A percentile compares a stretch with the other conserved stretches of the same genome.
These are phyloP conservation scores for Leishmania aethiopica DNA, from an alignment of 208 protist species.

Conservation along the genomic window DNA sequence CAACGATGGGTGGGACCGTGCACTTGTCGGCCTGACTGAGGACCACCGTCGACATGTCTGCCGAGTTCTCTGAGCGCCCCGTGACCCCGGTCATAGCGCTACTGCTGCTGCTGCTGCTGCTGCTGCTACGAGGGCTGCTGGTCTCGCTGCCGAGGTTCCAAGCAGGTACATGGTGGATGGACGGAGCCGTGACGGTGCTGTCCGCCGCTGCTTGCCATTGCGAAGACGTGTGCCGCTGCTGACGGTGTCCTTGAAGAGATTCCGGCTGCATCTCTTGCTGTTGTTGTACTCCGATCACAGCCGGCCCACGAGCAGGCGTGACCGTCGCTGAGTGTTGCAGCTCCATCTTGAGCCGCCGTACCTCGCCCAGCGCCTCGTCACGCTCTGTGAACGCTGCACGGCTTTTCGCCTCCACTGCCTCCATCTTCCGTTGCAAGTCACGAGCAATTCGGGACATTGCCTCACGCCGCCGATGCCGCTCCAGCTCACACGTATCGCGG, in stretches of 20 bases:
- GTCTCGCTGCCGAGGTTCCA: not conserved
- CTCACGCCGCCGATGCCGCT: slow-evolving; percentile 54
- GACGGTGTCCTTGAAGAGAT: not conserved
- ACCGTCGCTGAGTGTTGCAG: slow-evolving; percentile 32
- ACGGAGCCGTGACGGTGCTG: not conserved
- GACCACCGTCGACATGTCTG: not conserved
- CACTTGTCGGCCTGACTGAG: not conserved
- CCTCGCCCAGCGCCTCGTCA: slow-evolving; percentile 55
- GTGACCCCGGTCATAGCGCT: not conserved
- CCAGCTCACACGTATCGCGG: slow-evolving; percentile 52
- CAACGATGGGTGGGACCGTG: not conserved
- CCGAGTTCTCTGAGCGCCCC: not conserved
- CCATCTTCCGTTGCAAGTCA: slow-evolving; percentile 76
- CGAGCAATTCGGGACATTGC: slow-evolving; percentile 71
- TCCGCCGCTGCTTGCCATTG: not conserved
- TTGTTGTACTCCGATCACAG: not conserved
- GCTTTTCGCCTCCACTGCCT: slow-evolving; percentile 67
- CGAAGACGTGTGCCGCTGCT: slow-evolving; percentile 7
- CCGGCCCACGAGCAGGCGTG: not conserved
- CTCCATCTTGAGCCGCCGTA: slow-evolving; percentile 50
- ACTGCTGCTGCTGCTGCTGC: not conserved
- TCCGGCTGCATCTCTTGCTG: not conserved
- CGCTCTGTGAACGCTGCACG: slow-evolving; percentile 73
- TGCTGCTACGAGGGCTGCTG: not conserved
- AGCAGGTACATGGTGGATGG: too few species aligned